Evolutionary conservation across 108 stramenopile species (phyloP).

Genomic region (Mediolabrus comicus): DNA sequence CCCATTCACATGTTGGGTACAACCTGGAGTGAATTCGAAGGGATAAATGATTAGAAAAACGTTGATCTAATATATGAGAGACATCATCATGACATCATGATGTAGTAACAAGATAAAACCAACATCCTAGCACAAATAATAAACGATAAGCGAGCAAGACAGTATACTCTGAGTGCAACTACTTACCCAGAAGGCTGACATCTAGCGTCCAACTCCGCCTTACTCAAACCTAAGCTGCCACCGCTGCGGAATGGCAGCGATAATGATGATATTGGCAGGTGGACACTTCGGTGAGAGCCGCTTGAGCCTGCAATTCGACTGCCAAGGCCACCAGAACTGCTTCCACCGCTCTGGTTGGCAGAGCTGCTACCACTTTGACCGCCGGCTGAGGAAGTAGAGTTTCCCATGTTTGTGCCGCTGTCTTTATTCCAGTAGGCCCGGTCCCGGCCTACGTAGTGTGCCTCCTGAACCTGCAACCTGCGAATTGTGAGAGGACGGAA

Average conservation of each 20-base stretch:
- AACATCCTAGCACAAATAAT: too few relatives aligned
- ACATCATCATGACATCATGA: too few relatives aligned
- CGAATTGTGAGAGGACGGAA: too few relatives aligned
- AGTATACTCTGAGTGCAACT: neutral
- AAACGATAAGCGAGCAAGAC: slow-evolving; percentile 3
- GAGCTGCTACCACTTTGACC: neutral
- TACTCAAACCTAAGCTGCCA: slow-evolving; percentile 53
- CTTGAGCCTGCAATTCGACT: slow-evolving; percentile 2
- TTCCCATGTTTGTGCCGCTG: slow-evolving; percentile 36
- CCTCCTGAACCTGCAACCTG: too few relatives aligned
- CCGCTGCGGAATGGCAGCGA: slow-evolving; percentile 21
- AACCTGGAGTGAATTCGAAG: slow-evolving; percentile 32
- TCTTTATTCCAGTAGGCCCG: too few relatives aligned
- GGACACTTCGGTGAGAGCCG: neutral
- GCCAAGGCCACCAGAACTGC: neutral
- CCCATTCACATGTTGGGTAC: slow-evolving; percentile 71
- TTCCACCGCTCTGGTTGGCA: neutral
- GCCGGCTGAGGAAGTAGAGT: slow-evolving; percentile 23
- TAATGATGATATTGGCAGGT: slow-evolving; percentile 8
- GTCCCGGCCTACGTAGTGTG: too few relatives aligned
- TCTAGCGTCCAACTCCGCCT: slow-evolving; percentile 65
- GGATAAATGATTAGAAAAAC: neutral
- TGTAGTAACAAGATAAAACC: too few relatives aligned
- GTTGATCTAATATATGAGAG: too few relatives aligned
- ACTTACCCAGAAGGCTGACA: slow-evolving; percentile 77